Evolutionary conservation across 768 basidiomycete genomes (phyloP).

Genomic region (Tylopilus felleus): DNA sequence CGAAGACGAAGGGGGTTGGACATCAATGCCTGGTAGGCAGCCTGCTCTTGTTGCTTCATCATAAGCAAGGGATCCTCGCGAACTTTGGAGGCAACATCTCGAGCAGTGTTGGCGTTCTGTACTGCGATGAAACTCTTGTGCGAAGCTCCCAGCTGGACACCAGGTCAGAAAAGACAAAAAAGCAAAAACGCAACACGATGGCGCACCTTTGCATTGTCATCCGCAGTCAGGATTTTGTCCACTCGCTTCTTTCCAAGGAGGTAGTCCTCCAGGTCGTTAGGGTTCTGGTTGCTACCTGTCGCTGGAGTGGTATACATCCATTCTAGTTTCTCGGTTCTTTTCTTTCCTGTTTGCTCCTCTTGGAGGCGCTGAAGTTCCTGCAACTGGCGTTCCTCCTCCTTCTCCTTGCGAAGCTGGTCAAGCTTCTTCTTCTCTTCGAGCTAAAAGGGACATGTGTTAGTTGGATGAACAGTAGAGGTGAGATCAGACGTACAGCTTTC

Average conservation of each 20-base stretch:
- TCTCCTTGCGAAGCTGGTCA: slow-evolving; percentile 94
- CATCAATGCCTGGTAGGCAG: slow-evolving; percentile 81
- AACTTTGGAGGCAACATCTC: slow-evolving; percentile 90
- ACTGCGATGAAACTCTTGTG: slow-evolving; percentile 93
- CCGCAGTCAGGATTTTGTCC: slow-evolving; percentile 89
- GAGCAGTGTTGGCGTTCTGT: slow-evolving; percentile 87
- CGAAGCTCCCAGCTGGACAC: slow-evolving; percentile 67
- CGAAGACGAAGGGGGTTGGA: slow-evolving; percentile 82
- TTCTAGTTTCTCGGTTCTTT: slow-evolving; percentile 89
- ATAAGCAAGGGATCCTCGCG: slow-evolving; percentile 96
- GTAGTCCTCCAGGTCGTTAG: slow-evolving; percentile 95
- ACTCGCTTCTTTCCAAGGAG: slow-evolving; percentile 96
- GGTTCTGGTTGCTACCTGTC: slow-evolving; percentile 78
- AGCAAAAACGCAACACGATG: background rate
- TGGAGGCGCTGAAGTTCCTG: slow-evolving; percentile 95
- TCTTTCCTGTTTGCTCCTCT: slow-evolving; percentile 93
- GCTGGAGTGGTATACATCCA: slow-evolving; percentile 99
- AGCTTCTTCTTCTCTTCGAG: slow-evolving; percentile 99
- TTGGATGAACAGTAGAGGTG: background rate
- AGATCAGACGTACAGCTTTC: slow-evolving; percentile 67
- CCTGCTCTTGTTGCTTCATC: slow-evolving; percentile 97
- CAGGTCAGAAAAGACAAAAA: slow-evolving; percentile 6
- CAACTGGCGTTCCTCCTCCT: slow-evolving; percentile 94
- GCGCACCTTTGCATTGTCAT: slow-evolving; percentile 84
- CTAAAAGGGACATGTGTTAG: slow-evolving; percentile 39